Base-by-base conservation (phyloP, 2,329 filamentous ascomycete species). In the Peltaster fructicola region DNA sequence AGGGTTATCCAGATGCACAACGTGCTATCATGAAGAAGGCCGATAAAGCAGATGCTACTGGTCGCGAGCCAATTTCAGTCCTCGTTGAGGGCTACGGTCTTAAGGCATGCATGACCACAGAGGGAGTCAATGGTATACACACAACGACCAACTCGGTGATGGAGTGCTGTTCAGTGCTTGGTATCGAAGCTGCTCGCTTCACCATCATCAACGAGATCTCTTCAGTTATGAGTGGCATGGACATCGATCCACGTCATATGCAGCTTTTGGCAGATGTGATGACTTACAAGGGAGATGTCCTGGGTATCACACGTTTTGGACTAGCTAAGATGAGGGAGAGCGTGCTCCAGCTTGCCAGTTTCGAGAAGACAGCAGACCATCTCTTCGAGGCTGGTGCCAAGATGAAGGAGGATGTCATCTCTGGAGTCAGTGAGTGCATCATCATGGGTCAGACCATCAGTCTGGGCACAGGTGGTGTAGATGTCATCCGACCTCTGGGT, bases 341-440 rank as follows among this genome's bases (percentile, higher is more conserved):
- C 9, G 88, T 95, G 7, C 59, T 98, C 28, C 88, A 98, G 52
- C 65, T 98, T 8, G 88, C 88, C 0, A 85, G 76, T 10, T 98
- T 98, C 46, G 88, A 98, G 54, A 95, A 95, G 66, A 98, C 88
- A 22, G 82, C 88, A 0, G 88, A 98, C 47, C 88, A 98, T 53
- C 56, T 98, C 19, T 98, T 98, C 44, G 85, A 93, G 35, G 88
- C 88, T 3, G 88, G 84, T 5, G 78, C 81, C 4, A 73, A 74
- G 29, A 90, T 90, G 63, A 93, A 93, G 59, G 75, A 70, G 14
- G 88, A 98, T 54, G 64, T 68, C 34, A 90, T 98, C 32, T 79
- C 92, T 50, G 88, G 88, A 41, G 88, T 98, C 7, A 79, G 70
- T 27, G 88, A 98, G 56, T 90, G 82, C 53, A 95, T 98, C 46